Base-by-base conservation (phyloP, 768 basidiomycete genomes). In the Collybia sp. region DNA sequence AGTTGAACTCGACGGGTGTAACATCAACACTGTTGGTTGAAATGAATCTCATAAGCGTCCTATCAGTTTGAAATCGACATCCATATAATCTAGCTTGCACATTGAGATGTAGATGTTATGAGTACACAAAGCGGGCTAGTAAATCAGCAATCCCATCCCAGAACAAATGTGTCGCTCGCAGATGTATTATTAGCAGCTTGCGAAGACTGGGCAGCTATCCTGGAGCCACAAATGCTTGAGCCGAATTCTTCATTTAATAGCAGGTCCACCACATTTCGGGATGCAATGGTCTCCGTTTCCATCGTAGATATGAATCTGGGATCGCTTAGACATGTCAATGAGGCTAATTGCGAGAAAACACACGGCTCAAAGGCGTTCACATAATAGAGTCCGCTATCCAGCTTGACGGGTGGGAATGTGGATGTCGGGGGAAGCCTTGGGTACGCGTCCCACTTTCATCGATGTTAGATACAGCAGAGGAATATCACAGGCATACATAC, bases 351-450 rank as follows among this genome's bases (percentile, higher is more conserved):
- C 20, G 30, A 13, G 39, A 34, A 19, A 35, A 39, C 84, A 57
- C 67, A 88, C 80, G 91, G 84, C 68, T 98, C 95, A 52, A 96
- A 88, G 1, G 88, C 81, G 53, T 93, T 95, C 39, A 93, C 84
- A 56, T 97, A 97, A 68, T 90, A 95, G 37, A 96, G 71, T 3
- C 88, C 86, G 45, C 75, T 69, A 47, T 80, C 85, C 5, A 93
- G 78, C 62, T 82, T 83, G 46, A 95, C 72, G 1, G 90, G 85
- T 30, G 93, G 83, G 65, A 90, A 93, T 11, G 60, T 58, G 4
- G 65, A 60, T 5, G 78, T 84, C 5, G 91, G 85, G 2, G 77
- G 77, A 12, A 92, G 74, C 40, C 79, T 71, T 12, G 88, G 88
- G 61, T 89, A 88, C 30, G 88, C 80, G 55, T 91, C 78, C 87